Evolutionary conservation across 202 grass and related monocot species (phyloP), one percentile per base, ranked within the genome.

Genomic region (Zizania palustris): DNA sequence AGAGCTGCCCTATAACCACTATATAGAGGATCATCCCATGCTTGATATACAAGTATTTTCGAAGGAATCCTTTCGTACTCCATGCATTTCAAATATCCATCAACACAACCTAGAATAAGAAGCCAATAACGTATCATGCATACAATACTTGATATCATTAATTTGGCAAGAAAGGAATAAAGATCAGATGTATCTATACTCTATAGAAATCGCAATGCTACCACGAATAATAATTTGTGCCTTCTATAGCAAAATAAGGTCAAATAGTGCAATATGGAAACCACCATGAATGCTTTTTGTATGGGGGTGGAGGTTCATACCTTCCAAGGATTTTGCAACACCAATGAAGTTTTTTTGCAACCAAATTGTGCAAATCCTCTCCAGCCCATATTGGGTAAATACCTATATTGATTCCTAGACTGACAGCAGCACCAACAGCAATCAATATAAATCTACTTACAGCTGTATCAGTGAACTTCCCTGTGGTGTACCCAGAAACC

Each of bases 11-110:
- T 88, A 67, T 96, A 99, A 15, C 92, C 90, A 57, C 88, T 93
- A 80, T 96, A 99, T 72, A 96, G 63, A 83, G 85, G 88, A 87
- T 99, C 96, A 90, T 99, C 96, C 79, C 73, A 80, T 74, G 92
- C 90, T 93, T 99, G 92, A 77, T 96, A 99, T 56, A 85, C 84
- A 75, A 96, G 89, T 79, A 99, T 96, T 87, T 99, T 99, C 39
- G 90, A 96, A 64, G 92, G 92, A 62, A 99, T 83, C 82, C 92
- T 87, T 68, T 93, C 89, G 73, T 99, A 99, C 73, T 90, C 92
- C 84, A 96, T 86, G 81, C 96, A 96, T 69, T 89, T 91, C 80
- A 99, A 79, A 71, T 96, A 99, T 82, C 83, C 87, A 74, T 89
- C 89, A 51, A 96, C 92, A 77, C 96, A 96, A n/a, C 91, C 91